A percentile compares a stretch with the other conserved stretches of the same genome.
phyloP scores from a whole-genome alignment of 768 basidiomycete species.

The Agaricus bisporus region DNA sequence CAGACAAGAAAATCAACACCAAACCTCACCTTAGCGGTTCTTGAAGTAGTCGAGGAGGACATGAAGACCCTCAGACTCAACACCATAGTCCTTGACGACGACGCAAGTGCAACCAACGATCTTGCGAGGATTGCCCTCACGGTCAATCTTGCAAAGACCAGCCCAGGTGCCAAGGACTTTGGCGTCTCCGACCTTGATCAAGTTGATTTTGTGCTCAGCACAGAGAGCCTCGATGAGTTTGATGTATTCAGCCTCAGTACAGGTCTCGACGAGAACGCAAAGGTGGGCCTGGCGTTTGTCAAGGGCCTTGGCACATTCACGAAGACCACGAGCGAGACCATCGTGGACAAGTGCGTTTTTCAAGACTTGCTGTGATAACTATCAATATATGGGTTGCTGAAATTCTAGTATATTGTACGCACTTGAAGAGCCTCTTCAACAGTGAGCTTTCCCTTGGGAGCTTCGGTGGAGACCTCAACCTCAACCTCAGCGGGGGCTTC shows the following conservation, averaged over 20 bases:
- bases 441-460: conserved; percentile 91
- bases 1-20: conserved; percentile 16
- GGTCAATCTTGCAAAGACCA: conserved; percentile 99
- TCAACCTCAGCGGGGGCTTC: conserved; percentile 46
- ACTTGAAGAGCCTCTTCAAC: conserved; percentile 95
- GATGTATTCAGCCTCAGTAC: conserved; percentile 99
- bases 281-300: conserved; percentile 99
- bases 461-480: conserved; percentile 73
- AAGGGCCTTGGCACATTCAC: conserved; percentile 95
- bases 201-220: conserved; percentile 98
- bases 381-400: background rate
- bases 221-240: conserved; percentile 99
- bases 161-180: conserved; percentile 99
- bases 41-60: conserved; percentile 96
- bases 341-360: conserved; percentile 99
- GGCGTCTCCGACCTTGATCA: conserved; percentile 98
- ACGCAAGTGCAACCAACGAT: conserved; percentile 90
- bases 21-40: conserved; percentile 61
- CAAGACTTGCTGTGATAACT: conserved; percentile 77
- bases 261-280: conserved; percentile 98
- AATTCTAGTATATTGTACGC: conserved; percentile 10
- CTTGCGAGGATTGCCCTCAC: conserved; percentile 97
- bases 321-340: conserved; percentile 95
- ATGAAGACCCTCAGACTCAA: conserved; percentile 91
- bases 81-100: conserved; percentile 97